A percentile compares a stretch with the other conserved stretches of the same genome.
phyloP scores from a whole-genome alignment of 495 filamentous ascomycete genomes.

The Penicillium mononematosum region DNA sequence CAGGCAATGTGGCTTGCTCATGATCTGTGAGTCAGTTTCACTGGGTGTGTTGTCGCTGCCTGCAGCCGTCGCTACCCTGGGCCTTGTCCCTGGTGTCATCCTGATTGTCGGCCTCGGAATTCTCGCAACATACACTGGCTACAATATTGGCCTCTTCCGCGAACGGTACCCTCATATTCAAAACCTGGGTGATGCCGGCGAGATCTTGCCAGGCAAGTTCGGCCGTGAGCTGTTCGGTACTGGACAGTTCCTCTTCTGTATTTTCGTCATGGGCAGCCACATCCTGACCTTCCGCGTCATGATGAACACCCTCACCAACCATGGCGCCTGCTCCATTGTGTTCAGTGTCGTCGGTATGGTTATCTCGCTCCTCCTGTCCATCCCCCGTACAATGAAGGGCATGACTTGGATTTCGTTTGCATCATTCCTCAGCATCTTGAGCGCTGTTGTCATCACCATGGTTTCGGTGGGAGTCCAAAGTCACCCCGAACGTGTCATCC shows the following conservation, averaged over 20 bases:
- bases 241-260: constrained; percentile 67
- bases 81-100: constrained; percentile 59
- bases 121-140: constrained; percentile 73
- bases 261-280: constrained; percentile 78
- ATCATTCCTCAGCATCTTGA: constrained; percentile 43
- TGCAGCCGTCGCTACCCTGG: constrained; percentile 59
- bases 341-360: constrained; percentile 65
- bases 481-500: constrained; percentile 23
- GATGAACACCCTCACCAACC: constrained; percentile 63
- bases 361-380: constrained; percentile 58
- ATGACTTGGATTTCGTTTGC: constrained; percentile 62
- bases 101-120: constrained; percentile 65
- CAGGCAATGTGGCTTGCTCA: constrained; percentile 48
- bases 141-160: constrained; percentile 73
- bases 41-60: constrained; percentile 68
- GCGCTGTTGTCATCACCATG: constrained; percentile 65
- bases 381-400: constrained; percentile 63
- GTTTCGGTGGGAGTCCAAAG: constrained; percentile 61
- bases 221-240: constrained; percentile 65
- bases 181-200: constrained; percentile 66
- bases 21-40: constrained; percentile 71
- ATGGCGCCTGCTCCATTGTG: constrained; percentile 66
- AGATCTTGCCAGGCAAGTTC: constrained; percentile 34
- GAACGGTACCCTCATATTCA: constrained; percentile 62
- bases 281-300: constrained; percentile 70